These are phyloP conservation scores for Lanzia echinophila DNA, from an alignment of 2,329 filamentous ascomycete species.

Conservation along the genomic window DNA sequence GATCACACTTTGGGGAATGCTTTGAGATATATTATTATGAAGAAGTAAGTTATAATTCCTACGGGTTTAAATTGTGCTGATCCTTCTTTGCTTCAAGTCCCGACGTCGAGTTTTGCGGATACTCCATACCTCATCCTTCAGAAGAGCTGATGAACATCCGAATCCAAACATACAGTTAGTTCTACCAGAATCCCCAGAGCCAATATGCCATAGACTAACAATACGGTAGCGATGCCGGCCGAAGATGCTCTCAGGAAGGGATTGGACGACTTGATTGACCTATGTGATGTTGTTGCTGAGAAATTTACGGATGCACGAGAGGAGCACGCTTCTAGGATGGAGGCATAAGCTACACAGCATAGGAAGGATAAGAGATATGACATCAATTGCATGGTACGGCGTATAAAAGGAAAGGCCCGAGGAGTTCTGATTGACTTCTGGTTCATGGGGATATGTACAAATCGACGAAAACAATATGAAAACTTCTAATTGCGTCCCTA, in stretches of 20 bases:
- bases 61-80: slow-evolving; percentile 8
- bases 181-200: neutral
- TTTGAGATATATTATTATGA: slow-evolving; percentile 93
- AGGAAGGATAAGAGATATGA: slow-evolving; percentile 2
- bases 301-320: slow-evolving; percentile 71
- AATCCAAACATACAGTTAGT: slow-evolving; percentile 91
- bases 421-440: slow-evolving; percentile 18
- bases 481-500: slow-evolving; percentile 29
- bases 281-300: slow-evolving; percentile 90
- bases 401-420: slow-evolving; percentile 17
- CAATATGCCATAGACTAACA: slow-evolving; percentile 12
- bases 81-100: slow-evolving; percentile 49
- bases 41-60: slow-evolving; percentile 62
- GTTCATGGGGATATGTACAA: slow-evolving; percentile 31
- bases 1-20: slow-evolving; percentile 95
- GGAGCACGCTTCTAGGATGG: slow-evolving; percentile 29
- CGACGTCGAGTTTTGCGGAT: slow-evolving; percentile 95
- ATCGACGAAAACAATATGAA: slow-evolving; percentile 18
- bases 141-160: slow-evolving; percentile 95
- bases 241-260: slow-evolving; percentile 87
- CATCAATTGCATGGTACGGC: slow-evolving; percentile 24
- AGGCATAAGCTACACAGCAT: slow-evolving; percentile 5
- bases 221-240: slow-evolving; percentile 63
- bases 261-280: slow-evolving; percentile 76
- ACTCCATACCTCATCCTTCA: slow-evolving; percentile 94